Conservation (phyloP, 192 early-diverging fungal species). For the Backusella luteola region DNA sequence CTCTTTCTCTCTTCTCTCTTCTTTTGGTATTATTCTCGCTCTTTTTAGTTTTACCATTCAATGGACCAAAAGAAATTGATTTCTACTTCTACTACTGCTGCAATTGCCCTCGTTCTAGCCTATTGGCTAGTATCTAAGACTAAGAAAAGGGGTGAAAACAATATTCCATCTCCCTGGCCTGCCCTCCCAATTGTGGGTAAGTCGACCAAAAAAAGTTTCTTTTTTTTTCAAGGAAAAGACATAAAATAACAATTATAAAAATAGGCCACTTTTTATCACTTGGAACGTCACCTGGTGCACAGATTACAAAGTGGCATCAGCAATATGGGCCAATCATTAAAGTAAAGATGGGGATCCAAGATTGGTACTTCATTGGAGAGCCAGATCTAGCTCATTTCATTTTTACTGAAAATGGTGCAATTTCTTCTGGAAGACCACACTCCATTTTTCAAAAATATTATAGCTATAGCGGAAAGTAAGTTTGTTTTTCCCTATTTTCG, state of each 20-base stretch:
- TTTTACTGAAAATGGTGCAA: neutral
- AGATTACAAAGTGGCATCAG: neutral
- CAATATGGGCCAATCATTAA: neutral
- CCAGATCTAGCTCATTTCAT: constrained; percentile 8
- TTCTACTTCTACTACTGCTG: neutral
- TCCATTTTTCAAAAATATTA: neutral
- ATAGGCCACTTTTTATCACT: constrained; percentile 1
- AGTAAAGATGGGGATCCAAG: neutral
- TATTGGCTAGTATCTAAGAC: neutral
- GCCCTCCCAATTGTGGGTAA: neutral
- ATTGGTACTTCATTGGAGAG: constrained; percentile 2
- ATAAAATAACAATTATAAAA: neutral
- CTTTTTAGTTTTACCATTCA: neutral
- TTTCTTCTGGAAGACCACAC: neutral
- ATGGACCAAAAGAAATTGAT: neutral
- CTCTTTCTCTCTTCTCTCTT: neutral
- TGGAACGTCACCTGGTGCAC: neutral
- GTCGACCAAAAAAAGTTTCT: neutral
- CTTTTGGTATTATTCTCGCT: neutral
- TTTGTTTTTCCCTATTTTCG: neutral
- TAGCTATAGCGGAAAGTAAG: constrained; percentile 13
- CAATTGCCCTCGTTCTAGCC: neutral
- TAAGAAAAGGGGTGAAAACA: neutral
- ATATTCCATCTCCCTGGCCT: neutral
- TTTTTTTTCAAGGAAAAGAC: too few relatives aligned